Evolutionary conservation across 805 yeast species (phyloP).

Genomic region (Brettanomyces sp.): DNA sequence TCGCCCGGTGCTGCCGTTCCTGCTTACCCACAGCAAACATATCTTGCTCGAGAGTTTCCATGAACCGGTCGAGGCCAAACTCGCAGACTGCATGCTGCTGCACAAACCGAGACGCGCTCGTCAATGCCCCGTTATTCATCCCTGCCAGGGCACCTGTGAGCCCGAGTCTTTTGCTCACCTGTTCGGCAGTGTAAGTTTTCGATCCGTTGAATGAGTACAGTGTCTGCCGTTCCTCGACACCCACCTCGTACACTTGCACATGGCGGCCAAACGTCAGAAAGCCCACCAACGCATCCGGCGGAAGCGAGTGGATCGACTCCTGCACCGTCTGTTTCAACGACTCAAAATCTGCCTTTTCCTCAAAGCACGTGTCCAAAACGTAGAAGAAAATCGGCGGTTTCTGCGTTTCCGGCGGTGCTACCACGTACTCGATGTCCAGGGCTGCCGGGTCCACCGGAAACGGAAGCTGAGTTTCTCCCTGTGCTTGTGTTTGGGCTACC

Average conservation of each 20-base stretch:
- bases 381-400: conserved; percentile 39
- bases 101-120: conserved; percentile 30
- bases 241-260: conserved; percentile 48
- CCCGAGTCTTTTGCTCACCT: conserved; percentile 38
- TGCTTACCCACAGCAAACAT: conserved; percentile 36
- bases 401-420: conserved; percentile 22
- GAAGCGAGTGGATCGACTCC: conserved; percentile 34
- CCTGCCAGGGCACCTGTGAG: conserved; percentile 25
- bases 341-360: conserved; percentile 36
- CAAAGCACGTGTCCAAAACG: conserved; percentile 50
- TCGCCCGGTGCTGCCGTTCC: conserved; percentile 43
- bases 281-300: conserved; percentile 47
- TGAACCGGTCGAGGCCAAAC: conserved; percentile 36
- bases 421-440: conserved; percentile 44
- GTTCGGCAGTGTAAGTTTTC: conserved; percentile 39
- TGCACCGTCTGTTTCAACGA: conserved; percentile 43
- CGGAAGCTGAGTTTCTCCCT: conserved; percentile 14
- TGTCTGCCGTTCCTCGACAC: conserved; percentile 25
- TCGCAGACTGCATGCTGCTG: conserved; percentile 42
- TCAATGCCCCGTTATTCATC: conserved; percentile 7
- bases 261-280: conserved; percentile 51
- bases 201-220: conserved; percentile 46
- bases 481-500: not conserved
- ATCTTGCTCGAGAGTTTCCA: conserved; percentile 41
- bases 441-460: conserved; percentile 30